A percentile compares a stretch with the other conserved stretches of the same genome.
These are phyloP conservation scores for Leccinum subatratum DNA, from an alignment of 1,284 basidiomycete species.

Conservation along the genomic window DNA sequence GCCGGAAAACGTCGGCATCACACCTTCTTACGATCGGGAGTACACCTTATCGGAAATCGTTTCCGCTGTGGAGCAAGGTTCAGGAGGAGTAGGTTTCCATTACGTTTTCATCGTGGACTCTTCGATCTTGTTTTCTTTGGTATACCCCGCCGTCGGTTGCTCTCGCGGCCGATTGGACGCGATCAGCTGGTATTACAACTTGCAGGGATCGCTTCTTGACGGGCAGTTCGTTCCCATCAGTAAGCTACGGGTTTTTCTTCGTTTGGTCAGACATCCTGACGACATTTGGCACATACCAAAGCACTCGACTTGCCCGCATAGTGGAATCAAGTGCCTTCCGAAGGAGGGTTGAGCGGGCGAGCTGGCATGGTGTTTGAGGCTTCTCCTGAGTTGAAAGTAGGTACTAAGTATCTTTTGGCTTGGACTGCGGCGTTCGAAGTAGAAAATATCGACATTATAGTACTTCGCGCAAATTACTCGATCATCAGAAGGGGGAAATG, in stretches of 20 bases:
- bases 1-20: constrained; percentile 65
- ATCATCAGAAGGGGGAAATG: no score
- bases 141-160: constrained; percentile 58
- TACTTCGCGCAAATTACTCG: no score
- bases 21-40: constrained; percentile 51
- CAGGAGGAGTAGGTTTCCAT: constrained; percentile 35
- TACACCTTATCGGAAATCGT: constrained; percentile 57
- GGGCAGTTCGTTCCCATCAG: constrained; percentile 59
- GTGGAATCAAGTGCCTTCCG: constrained; percentile 14
- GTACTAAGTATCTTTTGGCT: no score
- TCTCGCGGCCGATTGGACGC: constrained; percentile 42
- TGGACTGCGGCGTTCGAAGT: no score
- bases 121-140: neutral
- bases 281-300: constrained; percentile 40
- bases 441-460: no score
- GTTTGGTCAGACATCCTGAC: constrained; percentile 1
- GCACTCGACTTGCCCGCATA: constrained; percentile 16
- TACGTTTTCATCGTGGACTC: neutral
- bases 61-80: constrained; percentile 52
- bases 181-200: constrained; percentile 64
- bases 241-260: constrained; percentile 26
- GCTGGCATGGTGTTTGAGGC: neutral
- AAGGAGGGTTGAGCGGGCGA: constrained; percentile 11
- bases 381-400: no score
- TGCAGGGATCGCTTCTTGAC: constrained; percentile 63